These are phyloP conservation scores for Suhomyces ambrosiae DNA, from an alignment of 1,139 yeast genomes.

Conservation along the genomic window DNA sequence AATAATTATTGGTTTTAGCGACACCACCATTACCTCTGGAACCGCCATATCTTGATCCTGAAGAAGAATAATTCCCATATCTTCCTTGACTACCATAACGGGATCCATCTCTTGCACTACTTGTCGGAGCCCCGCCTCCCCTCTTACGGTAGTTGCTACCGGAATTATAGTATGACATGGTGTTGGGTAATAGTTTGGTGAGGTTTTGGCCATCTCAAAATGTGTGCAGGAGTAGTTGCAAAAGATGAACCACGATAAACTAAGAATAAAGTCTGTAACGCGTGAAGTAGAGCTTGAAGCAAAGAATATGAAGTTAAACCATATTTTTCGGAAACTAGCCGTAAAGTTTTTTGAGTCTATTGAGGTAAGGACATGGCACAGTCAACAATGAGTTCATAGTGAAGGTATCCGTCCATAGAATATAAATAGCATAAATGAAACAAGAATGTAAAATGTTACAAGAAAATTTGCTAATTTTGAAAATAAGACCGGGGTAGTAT, in stretches of 20 bases:
- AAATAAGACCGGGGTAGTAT: too few relatives aligned
- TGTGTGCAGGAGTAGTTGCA: constrained; percentile 2
- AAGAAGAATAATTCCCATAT: constrained; percentile 1
- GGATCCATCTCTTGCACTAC: constrained; percentile 1
- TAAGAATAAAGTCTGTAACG: neutral
- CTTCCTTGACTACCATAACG: constrained; percentile 5
- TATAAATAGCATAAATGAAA: too few relatives aligned
- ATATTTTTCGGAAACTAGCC: too few relatives aligned
- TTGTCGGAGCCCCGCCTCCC: constrained; percentile 6
- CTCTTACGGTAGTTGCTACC: constrained; percentile 11
- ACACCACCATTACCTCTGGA: constrained; percentile 7
- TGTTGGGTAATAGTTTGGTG: too few relatives aligned
- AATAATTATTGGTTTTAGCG: constrained; percentile 4
- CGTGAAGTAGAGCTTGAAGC: too few relatives aligned
- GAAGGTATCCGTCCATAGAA: too few relatives aligned
- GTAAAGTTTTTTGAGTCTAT: too few relatives aligned
- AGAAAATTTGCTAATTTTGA: too few relatives aligned
- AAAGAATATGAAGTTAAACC: too few relatives aligned
- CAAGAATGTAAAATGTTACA: too few relatives aligned
- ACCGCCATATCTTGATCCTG: constrained; percentile 3
- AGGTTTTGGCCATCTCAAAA: neutral
- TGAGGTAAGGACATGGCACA: too few relatives aligned
- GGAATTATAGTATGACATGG: constrained; percentile 18
- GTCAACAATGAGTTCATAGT: too few relatives aligned
- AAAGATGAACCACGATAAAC: neutral